Conservation (phyloP, 805 yeast genomes). For the Phaffomyces thermotolerans region DNA sequence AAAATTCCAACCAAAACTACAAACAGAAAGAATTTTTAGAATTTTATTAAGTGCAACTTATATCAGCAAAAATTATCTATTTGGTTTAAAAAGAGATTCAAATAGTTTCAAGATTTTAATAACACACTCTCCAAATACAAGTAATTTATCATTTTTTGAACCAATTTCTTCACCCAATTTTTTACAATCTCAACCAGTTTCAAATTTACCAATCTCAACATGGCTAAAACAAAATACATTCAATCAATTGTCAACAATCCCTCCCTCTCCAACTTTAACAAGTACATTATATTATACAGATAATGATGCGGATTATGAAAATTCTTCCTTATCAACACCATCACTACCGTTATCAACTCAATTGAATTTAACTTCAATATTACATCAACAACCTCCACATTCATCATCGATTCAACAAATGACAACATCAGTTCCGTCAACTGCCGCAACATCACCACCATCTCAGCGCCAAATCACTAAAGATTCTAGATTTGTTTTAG, state of each 20-base stretch:
- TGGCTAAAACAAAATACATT: slow-evolving; percentile 10
- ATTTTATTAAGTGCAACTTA: slow-evolving; percentile 43
- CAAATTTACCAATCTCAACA: slow-evolving; percentile 4
- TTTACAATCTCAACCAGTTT: slow-evolving; percentile 4
- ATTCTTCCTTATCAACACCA: slow-evolving; percentile 11
- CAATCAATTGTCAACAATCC: slow-evolving; percentile 5
- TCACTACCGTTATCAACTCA: slow-evolving; percentile 7
- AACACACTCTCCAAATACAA: slow-evolving; percentile 2
- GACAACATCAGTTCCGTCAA: not conserved
- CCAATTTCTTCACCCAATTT: slow-evolving; percentile 6
- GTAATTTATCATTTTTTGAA: slow-evolving; percentile 2
- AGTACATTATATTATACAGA: slow-evolving; percentile 9
- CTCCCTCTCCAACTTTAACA: slow-evolving; percentile 12
- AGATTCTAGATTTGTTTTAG: slow-evolving; percentile 52
- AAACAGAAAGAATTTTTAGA: slow-evolving; percentile 44
- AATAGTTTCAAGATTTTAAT: slow-evolving; percentile 21
- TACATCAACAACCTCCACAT: not conserved
- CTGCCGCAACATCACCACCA: slow-evolving; percentile 5
- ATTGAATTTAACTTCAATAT: slow-evolving; percentile 7
- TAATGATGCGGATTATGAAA: slow-evolving; percentile 15
- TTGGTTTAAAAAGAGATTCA: slow-evolving; percentile 45
- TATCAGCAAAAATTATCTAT: slow-evolving; percentile 44
- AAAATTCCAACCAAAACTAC: slow-evolving; percentile 32
- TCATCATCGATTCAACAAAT: not conserved
- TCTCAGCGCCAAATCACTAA: slow-evolving; percentile 5